Evolutionary conservation across 148 eudicot species (phyloP), one percentile per base, ranked within the genome.

Genomic region (Fallopia convolvulus): DNA sequence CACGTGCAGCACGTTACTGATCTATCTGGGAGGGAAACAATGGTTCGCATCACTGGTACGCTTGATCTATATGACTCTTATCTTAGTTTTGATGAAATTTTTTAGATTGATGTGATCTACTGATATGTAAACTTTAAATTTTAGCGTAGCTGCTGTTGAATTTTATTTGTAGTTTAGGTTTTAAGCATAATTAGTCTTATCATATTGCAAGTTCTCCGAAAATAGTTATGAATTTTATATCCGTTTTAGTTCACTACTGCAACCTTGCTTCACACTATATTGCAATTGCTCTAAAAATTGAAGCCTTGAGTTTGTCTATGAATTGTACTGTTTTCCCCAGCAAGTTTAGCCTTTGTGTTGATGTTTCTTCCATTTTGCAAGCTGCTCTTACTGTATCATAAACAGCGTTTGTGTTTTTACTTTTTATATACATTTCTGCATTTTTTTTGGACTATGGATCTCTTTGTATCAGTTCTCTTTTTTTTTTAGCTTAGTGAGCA

Each of bases 1-100:
- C 4, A 71, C 20, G 4, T 90, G 77, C 90, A 92, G 94, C 97
- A 92, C 80, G 91, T 92, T 33, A 92, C 97, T 72, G 97, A 90
- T 88, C 81, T 92, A 82, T 92, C 97, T 56, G 97, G 97, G 40
- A 87, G 94, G 81, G 97, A 92, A 85, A 92, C 97, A 21, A 81
- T 92, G 84, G 97, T 92, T 76, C 91, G 97, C 71, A 88, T 92
- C 70, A 92, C 97, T 47, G 97, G 97, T 92, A 77, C 32, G 50
- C 6, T 56, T 36, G 8, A 3, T 65, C 40, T 6, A 4, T 26
- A 0, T 63, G 12, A 3, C 8, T 58, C 66, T 58, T 1, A 58
- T 21, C 52, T 48, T 36, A 48, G 14, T 48, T 58, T 13, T 58
- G 17, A 26, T 32, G 2, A 11, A 30, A 26, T 2, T 12, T 61